Conservation (phyloP, 306 rosid genomes). For the Lablab purpureus region DNA sequence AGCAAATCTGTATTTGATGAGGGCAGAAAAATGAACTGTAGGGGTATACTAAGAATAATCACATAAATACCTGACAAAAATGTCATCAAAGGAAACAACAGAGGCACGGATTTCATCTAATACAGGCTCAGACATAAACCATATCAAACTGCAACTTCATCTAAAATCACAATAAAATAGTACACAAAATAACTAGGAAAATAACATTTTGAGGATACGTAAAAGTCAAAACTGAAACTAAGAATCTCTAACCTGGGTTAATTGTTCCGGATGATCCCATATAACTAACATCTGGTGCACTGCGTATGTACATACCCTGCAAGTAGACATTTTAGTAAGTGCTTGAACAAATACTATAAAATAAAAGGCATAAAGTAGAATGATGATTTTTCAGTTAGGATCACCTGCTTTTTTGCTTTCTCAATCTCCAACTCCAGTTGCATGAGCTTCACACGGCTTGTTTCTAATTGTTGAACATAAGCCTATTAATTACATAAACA, state of each 20-base stretch:
- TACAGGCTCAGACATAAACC: background rate
- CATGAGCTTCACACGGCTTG: conserved; percentile 78
- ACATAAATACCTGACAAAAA: background rate
- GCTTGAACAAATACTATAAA: conserved; percentile 5
- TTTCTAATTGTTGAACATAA: conserved; percentile 84
- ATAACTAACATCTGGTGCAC: conserved; percentile 52
- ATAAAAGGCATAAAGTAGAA: background rate
- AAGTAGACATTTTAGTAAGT: conserved; percentile 34
- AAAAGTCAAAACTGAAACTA: conserved; percentile 36
- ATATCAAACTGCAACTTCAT: background rate
- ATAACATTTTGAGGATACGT: background rate
- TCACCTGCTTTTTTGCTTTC: conserved; percentile 73
- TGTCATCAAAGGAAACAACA: background rate
- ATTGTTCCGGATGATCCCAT: conserved; percentile 57
- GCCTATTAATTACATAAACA: conserved; percentile 56
- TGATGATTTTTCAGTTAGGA: conserved; percentile 1
- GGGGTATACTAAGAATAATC: background rate
- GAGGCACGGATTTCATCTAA: background rate
- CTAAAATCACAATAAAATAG: background rate
- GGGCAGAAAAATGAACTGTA: background rate
- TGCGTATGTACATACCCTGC: conserved; percentile 55
- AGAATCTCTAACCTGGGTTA: conserved; percentile 67
- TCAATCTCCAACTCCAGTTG: conserved; percentile 81
- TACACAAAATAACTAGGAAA: background rate
- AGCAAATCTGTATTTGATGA: background rate